phyloP scores from a whole-genome alignment of 1,139 yeast species.

The Yamadazyma siamensis region DNA sequence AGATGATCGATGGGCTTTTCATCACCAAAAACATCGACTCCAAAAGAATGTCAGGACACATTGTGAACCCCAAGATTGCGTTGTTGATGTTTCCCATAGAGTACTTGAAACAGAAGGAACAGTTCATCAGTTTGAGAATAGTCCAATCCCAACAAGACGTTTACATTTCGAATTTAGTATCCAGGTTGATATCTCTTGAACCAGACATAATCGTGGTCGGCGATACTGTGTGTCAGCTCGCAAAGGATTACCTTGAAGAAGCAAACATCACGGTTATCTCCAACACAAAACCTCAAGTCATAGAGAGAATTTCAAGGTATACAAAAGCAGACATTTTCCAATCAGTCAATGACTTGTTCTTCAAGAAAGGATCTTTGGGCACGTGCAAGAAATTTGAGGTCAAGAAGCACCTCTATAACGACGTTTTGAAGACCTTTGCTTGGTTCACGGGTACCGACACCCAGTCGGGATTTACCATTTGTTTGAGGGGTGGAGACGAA shows the following conservation, averaged over 20 bases:
- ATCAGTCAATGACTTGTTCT: constrained; percentile 45
- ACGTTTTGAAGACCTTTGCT: constrained; percentile 65
- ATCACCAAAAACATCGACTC: constrained; percentile 86
- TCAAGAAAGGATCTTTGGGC: constrained; percentile 61
- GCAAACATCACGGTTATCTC: constrained; percentile 77
- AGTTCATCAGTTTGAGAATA: constrained; percentile 77
- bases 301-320: constrained; percentile 74
- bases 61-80: constrained; percentile 71
- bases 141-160: constrained; percentile 88
- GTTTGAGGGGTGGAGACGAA: constrained; percentile 72
- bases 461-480: constrained; percentile 76
- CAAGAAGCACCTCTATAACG: constrained; percentile 54
- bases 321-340: constrained; percentile 77
- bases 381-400: constrained; percentile 71
- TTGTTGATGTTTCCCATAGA: constrained; percentile 88
- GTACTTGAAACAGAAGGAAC: constrained; percentile 68
- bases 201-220: constrained; percentile 84
- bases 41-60: constrained; percentile 65
- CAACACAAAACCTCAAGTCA: constrained; percentile 77
- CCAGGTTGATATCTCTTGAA: constrained; percentile 67
- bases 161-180: constrained; percentile 76
- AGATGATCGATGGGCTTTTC: constrained; percentile 71
- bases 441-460: constrained; percentile 75
- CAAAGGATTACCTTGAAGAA: constrained; percentile 66
- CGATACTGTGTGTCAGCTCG: constrained; percentile 80